Evolutionary conservation across 208 protist species (phyloP).

Genomic region (Leishmania arabica): DNA sequence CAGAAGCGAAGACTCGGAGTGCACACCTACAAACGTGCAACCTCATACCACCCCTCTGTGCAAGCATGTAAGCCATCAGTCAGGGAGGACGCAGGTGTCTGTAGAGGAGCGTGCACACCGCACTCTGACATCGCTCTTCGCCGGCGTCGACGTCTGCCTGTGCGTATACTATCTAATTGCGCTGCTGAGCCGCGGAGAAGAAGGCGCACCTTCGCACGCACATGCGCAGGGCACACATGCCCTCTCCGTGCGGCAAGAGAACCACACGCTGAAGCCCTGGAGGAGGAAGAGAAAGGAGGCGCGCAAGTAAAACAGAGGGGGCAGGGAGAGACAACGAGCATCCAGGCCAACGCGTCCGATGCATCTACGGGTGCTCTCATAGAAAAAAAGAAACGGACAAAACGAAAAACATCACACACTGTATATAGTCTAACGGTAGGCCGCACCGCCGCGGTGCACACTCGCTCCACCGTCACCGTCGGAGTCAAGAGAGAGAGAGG

Average conservation of each 20-base stretch:
- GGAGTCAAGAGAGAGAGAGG: not conserved
- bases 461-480: not conserved
- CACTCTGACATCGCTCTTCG: not conserved
- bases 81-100: not conserved
- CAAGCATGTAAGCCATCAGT: not conserved
- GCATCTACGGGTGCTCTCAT: not conserved
- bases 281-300: not conserved
- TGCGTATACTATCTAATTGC: not conserved
- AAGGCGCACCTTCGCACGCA: not conserved
- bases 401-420: not conserved
- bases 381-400: not conserved
- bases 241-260: not conserved
- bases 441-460: not conserved
- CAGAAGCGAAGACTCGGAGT: not conserved
- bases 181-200: not conserved
- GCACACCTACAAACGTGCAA: not conserved
- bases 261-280: not conserved
- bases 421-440: not conserved
- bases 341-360: not conserved
- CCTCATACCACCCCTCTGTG: not conserved
- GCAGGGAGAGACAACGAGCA: not conserved
- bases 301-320: not conserved
- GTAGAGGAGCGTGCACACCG: not conserved
- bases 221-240: not conserved
- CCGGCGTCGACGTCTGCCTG: not conserved